These are phyloP conservation scores for Knoxdaviesia capensis DNA, from an alignment of 2,329 filamentous ascomycete genomes.

Conservation along the genomic window DNA sequence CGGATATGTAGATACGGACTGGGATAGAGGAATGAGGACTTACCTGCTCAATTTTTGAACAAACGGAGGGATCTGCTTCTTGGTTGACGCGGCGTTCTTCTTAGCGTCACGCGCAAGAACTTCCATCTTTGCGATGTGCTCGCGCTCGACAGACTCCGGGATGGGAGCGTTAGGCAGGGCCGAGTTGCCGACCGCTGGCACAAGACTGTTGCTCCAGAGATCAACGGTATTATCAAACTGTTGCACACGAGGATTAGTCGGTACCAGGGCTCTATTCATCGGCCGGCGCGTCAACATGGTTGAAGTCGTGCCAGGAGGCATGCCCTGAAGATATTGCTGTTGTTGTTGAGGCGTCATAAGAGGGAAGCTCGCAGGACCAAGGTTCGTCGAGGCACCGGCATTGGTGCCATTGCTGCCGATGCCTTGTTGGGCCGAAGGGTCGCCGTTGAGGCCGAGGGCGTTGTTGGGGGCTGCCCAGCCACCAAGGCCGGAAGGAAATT, in stretches of 20 bases:
- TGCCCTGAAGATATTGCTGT: too few relatives aligned
- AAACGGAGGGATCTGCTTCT: constrained; percentile 93
- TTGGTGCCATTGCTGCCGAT: too few relatives aligned
- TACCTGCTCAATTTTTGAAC: constrained; percentile 96
- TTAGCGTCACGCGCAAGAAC: constrained; percentile 64
- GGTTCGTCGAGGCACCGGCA: too few relatives aligned
- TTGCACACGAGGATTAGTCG: constrained; percentile 15
- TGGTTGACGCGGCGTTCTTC: constrained; percentile 69
- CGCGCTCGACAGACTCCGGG: constrained; percentile 24
- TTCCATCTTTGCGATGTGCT: constrained; percentile 63
- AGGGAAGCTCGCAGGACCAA: too few relatives aligned
- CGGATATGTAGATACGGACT: neutral
- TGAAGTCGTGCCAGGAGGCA: too few relatives aligned
- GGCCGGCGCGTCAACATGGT: constrained; percentile 24
- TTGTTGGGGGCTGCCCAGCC: too few relatives aligned
- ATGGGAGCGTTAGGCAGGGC: constrained; percentile 1
- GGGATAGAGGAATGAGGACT: constrained; percentile 11
- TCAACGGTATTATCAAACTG: constrained; percentile 19
- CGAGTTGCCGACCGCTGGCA: constrained; percentile 4
- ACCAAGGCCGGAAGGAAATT: too few relatives aligned
- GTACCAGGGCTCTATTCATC: constrained; percentile 28
- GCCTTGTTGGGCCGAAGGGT: too few relatives aligned
- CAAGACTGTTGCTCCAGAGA: constrained; percentile 17
- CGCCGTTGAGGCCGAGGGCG: too few relatives aligned
- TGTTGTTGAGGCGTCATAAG: too few relatives aligned